Evolutionary conservation across 2,329 filamentous ascomycete genomes (phyloP), one percentile per base, ranked within the genome.

Genomic region (Thelonectria blattea): DNA sequence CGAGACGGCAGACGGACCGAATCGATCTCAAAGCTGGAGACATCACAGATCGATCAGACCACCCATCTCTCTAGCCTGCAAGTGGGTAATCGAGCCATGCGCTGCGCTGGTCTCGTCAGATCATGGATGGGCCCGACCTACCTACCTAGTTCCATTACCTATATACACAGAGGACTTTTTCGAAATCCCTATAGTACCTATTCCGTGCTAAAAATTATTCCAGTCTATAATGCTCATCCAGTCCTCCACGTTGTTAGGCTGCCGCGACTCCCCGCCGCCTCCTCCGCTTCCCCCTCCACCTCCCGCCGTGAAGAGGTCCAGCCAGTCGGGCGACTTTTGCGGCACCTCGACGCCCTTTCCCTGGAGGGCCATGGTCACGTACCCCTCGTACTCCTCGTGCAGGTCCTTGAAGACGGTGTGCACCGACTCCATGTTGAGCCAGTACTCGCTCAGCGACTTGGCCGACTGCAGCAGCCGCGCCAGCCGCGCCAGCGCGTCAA

Each of bases 211-310:
- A 15, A 56, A 43, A 42, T n/a, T 56, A 34, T 56, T 65, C 67
- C 67, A 69, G 42, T 68, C 65, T 12, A 58, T 65, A 1, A 69
- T 69, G 3, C 69, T 69, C 67, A 69, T 68, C 67, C 67, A 69
- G 17, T 68, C 67, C 45, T 69, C 67, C 7, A 69, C 64, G 1
- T 64, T 56, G 2, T 57, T 53, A 34, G 69, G 66, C 0, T 54
- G 65, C 0, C 30, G 61, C 0, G 68, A 61, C 0, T 53, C n/a
- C 3, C 56, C 63, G 7, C 63, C 64, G 0, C 65, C 67, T 24
- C 22, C 22, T 24, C 22, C 22, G 22, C 22, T n/a, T n/a, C 22
- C 3, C 22, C 22, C 3, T 24, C 6, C 22, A 24, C 22, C 22
- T 3, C 22, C 22, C 22, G 22, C 22, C 1, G 59, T 65, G 2